Evolutionary conservation across 306 rosid species (phyloP), one percentile per base, ranked within the genome.

Genomic region (Cucurbita maxima): DNA sequence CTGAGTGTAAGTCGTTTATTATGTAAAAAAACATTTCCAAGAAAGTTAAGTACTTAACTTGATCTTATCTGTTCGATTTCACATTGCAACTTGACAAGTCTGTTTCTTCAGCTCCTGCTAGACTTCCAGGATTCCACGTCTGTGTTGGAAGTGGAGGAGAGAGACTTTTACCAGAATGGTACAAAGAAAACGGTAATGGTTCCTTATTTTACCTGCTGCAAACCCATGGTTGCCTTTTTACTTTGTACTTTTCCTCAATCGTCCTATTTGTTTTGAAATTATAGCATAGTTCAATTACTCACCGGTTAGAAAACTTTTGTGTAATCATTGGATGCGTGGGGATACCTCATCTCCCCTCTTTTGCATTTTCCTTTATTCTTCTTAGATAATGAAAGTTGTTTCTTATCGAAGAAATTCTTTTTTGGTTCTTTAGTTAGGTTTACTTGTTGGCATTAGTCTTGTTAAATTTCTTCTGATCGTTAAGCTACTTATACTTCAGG

Each of bases 81-180:
- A 48, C 76, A 55, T 53, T n/a, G 59, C 59, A 72, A 44, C 47
- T 53, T 58, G 25, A 72, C 43, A 4, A 12, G 47, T 37, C 72
- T 81, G 71, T 50, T 72, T 75, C 81, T 82, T 85, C 92, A 94
- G 99, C 96, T 74, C 97, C 99, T 83, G 96, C 96, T 74, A 89
- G 99, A 85, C 99, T 94, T 79, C 99, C 99, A 43, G 97, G 97
- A 52, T 91, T 94, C 84, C 87, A 94, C 54, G 85, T 78, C 72
- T 87, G 95, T 81, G 99, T 94, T 79, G 99, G 97, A 80, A 87
- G 92, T 77, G 97, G 99, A 38, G 97, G 99, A 76, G 97, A 94
- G 81, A 88, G 87, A 83, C 86, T 91, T 76, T 86, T 86, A 78
- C 91, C 91, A 56, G 97, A 84, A 57, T 91, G 96, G 97, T 94